Evolutionary conservation across 805 yeast species (phyloP), one percentile per base, ranked within the genome.

Genomic region (Saccharomycopsis schoenii): DNA sequence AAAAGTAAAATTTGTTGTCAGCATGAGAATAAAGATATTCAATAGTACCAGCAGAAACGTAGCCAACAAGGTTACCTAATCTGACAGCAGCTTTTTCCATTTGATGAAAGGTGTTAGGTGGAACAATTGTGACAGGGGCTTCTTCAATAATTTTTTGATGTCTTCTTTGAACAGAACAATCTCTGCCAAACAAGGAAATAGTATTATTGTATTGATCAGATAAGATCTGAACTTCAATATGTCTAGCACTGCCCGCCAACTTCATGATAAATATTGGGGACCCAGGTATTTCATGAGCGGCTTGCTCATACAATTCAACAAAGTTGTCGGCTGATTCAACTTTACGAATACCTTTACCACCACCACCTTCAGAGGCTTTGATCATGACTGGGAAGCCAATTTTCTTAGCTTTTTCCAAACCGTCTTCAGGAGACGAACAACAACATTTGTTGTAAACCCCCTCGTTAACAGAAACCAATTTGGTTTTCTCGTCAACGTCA

Each of bases 351-450:
- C 99, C 99, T 77, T 94, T 94, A 80, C 99, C 99, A 78, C 99
- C 99, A 76, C 99, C 99, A 80, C 99, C 99, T 84, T 94, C 99
- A 62, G 97, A 91, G 57, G 99, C 99, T 76, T 94, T 94, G 72
- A 94, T 85, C 99, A 94, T 94, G 60, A 94, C 96, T 39, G 99
- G 99, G 79, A 94, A 91, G 1, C 99, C 99, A 69, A 94, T 92
- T 69, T 81, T 73, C 68, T 80, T 83, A 63, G 99, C 99, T 72
- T 88, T 89, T 54, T 67, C 80, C 61, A 94, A 80, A 65, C 98
- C 99, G 69, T 93, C 96, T 69, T 86, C 94, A 57, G 98, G 91
- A 50, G 84, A 79, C 6, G 77, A 74, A 71, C 91, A 89, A 76
- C 97, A 93, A 67, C 99, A 99, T 75, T 88, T 79, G 65, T 85